Conservation (phyloP, 192 early-diverging fungal species). For the Gigaspora rosea region DNA sequence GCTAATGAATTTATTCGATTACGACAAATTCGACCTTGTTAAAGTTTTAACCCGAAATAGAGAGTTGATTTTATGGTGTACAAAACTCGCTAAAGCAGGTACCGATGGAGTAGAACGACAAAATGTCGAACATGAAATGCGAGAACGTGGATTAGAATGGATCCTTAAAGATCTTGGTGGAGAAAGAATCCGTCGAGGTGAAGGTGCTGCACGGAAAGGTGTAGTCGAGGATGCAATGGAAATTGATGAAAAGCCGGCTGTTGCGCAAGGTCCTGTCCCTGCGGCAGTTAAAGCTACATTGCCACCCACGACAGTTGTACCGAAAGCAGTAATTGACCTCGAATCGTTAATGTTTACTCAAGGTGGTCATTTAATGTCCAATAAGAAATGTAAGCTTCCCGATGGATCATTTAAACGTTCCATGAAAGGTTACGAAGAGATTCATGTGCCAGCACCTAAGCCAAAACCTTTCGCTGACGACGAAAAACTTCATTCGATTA, state of each 20-base stretch:
- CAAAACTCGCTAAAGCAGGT: constrained; percentile 76
- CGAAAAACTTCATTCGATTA: constrained; percentile 68
- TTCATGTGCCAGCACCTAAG: constrained; percentile 91
- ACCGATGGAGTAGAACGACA: constrained; percentile 57
- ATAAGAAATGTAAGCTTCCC: constrained; percentile 91
- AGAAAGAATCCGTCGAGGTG: constrained; percentile 55
- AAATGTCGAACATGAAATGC: constrained; percentile 69
- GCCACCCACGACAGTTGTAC: constrained; percentile 52
- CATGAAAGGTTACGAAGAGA: constrained; percentile 91
- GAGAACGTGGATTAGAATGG: constrained; percentile 62
- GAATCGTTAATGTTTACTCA: constrained; percentile 85
- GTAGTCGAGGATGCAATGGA: constrained; percentile 72
- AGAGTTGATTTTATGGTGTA: constrained; percentile 91
- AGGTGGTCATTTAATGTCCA: constrained; percentile 97
- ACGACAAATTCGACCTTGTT: constrained; percentile 94
- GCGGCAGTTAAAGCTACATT: constrained; percentile 52
- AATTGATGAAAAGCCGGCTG: constrained; percentile 44
- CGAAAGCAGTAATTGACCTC: constrained; percentile 74
- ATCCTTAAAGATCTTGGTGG: constrained; percentile 73
- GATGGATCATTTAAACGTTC: constrained; percentile 88
- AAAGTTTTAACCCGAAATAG: constrained; percentile 85
- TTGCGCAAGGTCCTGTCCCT: constrained; percentile 42
- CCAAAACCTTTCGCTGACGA: constrained; percentile 59
- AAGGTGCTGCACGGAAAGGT: constrained; percentile 57
- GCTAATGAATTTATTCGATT: constrained; percentile 94